Evolutionary conservation across 2,329 filamentous ascomycete species (phyloP), one percentile per base, ranked within the genome.

Genomic region (Purpureocillium lavendulum): DNA sequence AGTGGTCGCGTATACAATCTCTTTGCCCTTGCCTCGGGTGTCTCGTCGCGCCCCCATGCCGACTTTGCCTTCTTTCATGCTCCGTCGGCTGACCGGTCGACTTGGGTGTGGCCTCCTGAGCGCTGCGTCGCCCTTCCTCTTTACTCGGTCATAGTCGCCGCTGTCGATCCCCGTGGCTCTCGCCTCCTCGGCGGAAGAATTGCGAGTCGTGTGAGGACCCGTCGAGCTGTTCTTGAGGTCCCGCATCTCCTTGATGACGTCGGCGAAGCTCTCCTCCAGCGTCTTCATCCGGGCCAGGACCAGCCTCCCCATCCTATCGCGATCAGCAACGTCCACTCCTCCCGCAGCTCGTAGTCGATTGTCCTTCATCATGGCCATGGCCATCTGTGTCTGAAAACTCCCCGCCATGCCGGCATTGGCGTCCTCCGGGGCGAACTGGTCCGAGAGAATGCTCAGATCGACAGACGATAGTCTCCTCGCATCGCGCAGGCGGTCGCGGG

Each of bases 221-320:
- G 64, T 67, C 24, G 64, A 66, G 30, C 61, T 65, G 35, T 59
- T 62, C 60, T 68, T 76, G 57, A 76, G 64, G 46, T 79, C 77
- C 45, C 84, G 79, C 58, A 94, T 82, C 59, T 92, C 87, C 45
- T 77, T 79, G 41, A 88, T 76, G n/a, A 94, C 82, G 43, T 95
- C 87, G 3, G 84, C 75, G 58, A 97, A 90, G 12, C 88, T 84
- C 61, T 94, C 87, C 58, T 97, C 89, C 2, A 97, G 71, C 7
- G 84, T 90, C 58, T 92, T 92, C 87, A 96, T 96, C 28, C 87
- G 73, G 8, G 87, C 87, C 34, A 96, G 68, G 61, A 96, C 84
- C 34, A 95, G 73, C 40, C 87, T 77, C 49, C 82, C 80, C 74
- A 89, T 84, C 31, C 84, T 76, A 53, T 86, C 82, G 17, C 58